These are phyloP conservation scores for Phyllosticta citrichinensis DNA, from an alignment of 2,329 filamentous ascomycete genomes.

Conservation along the genomic window DNA sequence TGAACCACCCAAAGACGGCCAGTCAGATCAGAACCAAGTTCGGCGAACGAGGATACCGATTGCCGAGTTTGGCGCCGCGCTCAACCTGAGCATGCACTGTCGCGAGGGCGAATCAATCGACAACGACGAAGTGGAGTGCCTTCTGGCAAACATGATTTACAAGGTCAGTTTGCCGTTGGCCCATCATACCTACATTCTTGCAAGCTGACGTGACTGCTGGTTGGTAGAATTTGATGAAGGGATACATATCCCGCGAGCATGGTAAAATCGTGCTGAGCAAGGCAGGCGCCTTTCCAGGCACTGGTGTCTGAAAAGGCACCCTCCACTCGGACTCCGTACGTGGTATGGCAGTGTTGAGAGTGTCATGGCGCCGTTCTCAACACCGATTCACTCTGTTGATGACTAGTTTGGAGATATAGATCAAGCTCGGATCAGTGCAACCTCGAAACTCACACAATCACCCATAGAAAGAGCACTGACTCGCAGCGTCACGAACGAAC, in stretches of 20 bases:
- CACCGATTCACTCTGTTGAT: too few species aligned
- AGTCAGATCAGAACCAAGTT: constrained; percentile 51
- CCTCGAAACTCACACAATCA: too few species aligned
- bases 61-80: constrained; percentile 73
- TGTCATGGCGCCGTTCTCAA: background rate
- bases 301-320: constrained; percentile 42
- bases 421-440: too few species aligned
- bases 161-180: constrained; percentile 54
- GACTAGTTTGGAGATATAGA: too few species aligned
- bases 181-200: background rate
- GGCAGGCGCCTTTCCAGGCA: constrained; percentile 85
- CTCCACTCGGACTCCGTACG: background rate
- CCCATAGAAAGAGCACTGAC: too few species aligned
- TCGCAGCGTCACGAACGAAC: too few species aligned
- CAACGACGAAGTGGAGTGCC: constrained; percentile 87
- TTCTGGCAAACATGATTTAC: constrained; percentile 95
- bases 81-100: constrained; percentile 58
- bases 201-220: constrained; percentile 12
- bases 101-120: constrained; percentile 54
- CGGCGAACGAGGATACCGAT: constrained; percentile 68
- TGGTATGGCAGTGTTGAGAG: background rate
- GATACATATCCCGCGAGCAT: constrained; percentile 87
- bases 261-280: constrained; percentile 90
- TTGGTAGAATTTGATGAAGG: constrained; percentile 80
- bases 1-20: constrained; percentile 59